Evolutionary conservation across 768 basidiomycete species (phyloP).

Genomic region (Dacryopinax spathularia): DNA sequence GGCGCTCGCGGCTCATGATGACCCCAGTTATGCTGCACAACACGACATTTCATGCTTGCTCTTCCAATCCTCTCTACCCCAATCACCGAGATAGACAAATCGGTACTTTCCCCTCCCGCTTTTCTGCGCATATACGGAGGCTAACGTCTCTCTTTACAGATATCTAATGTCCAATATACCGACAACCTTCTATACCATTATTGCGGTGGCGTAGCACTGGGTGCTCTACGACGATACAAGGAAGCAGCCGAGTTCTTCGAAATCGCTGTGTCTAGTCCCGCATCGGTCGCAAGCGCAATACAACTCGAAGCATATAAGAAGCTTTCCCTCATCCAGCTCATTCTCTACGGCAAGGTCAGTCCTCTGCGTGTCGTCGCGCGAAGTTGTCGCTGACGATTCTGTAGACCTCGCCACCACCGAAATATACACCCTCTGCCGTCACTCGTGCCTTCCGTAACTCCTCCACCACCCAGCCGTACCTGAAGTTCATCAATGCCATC

Average conservation of each 20-base stretch:
- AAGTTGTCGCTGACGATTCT: constrained; percentile 22
- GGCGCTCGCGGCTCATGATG: not conserved
- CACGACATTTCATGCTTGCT: constrained; percentile 40
- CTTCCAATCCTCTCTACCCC: constrained; percentile 48
- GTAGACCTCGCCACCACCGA: constrained; percentile 36
- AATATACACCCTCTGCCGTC: constrained; percentile 52
- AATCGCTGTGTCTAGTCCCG: constrained; percentile 41
- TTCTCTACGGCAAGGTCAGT: constrained; percentile 56
- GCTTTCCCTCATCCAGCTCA: constrained; percentile 60
- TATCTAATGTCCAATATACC: constrained; percentile 48
- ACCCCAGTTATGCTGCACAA: constrained; percentile 41
- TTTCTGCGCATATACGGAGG: constrained; percentile 24
- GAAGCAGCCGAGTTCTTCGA: constrained; percentile 69
- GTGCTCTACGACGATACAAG: constrained; percentile 48
- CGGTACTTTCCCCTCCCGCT: constrained; percentile 3
- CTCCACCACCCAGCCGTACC: constrained; percentile 33
- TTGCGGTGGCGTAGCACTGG: constrained; percentile 55
- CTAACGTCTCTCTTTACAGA: constrained; percentile 4
- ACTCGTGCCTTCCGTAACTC: constrained; percentile 49
- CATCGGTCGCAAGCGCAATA: constrained; percentile 41
- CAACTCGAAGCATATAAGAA: constrained; percentile 85
- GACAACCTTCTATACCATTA: constrained; percentile 82
- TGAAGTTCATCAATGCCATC: constrained; percentile 39
- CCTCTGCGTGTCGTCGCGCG: not conserved
- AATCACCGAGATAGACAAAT: constrained; percentile 49